These are phyloP conservation scores for Umbilicus rupestris DNA, from an alignment of 164 flowering plant species.

Conservation along the genomic window DNA sequence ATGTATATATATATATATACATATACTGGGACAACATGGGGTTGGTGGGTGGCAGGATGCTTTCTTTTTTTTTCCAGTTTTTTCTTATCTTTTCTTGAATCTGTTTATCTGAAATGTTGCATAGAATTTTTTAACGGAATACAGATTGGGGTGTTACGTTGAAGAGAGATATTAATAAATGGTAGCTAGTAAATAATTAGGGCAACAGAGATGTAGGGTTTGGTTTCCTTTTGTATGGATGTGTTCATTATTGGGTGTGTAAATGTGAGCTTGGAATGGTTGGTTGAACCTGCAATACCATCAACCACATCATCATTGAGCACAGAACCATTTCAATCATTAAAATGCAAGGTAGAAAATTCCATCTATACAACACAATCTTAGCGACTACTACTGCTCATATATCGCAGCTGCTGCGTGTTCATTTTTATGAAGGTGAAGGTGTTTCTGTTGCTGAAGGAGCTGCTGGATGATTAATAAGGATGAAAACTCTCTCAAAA, in stretches of 20 bases:
- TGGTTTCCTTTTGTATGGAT: background rate
- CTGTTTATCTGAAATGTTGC: background rate
- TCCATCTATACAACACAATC: too few species aligned
- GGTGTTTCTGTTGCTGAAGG: too few species aligned
- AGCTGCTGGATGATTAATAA: too few species aligned
- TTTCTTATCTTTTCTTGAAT: background rate
- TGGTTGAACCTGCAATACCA: background rate
- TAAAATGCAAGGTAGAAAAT: too few species aligned
- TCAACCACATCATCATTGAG: too few species aligned
- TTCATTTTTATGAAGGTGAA: too few species aligned
- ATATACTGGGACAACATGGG: background rate
- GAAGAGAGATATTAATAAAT: background rate
- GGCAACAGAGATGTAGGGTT: background rate
- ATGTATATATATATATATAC: background rate
- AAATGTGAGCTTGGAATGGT: conserved; percentile 1
- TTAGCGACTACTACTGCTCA: too few species aligned
- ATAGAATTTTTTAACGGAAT: background rate
- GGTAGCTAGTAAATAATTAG: background rate
- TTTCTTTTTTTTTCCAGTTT: background rate
- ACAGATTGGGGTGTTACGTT: background rate
- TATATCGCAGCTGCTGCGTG: too few species aligned
- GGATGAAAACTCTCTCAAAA: too few species aligned
- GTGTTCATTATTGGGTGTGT: conserved; percentile 3
- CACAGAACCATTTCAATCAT: too few species aligned
- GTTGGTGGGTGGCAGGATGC: too few species aligned